Evolutionary conservation across 2,329 filamentous ascomycete species (phyloP), one percentile per base, ranked within the genome.

Genomic region (Talaromyces sp.): DNA sequence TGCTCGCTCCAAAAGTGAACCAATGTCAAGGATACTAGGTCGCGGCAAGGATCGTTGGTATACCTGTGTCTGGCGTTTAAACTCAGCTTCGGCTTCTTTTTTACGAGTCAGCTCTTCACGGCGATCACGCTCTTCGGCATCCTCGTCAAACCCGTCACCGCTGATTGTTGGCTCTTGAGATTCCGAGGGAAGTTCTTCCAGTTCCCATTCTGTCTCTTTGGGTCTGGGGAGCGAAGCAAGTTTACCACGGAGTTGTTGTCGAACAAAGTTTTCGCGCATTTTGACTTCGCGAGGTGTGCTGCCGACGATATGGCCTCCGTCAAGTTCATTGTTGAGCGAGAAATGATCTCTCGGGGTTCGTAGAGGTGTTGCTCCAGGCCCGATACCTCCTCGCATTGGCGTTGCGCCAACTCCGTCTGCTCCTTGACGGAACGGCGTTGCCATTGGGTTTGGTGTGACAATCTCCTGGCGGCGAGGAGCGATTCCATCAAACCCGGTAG

Each of bases 391-490:
- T 33, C 77, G 75, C 69, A 83, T 76, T 5, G 86, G 85, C 28
- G 91, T 96, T 13, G 88, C 86, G 28, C 85, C 88, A 30, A 85
- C 80, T 27, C 86, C 89, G 64, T 84, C 84, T 1, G 80, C 75
- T 47, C 77, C 77, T 27, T 86, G 81, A 59, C 90, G 85, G 66
- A 96, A 83, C 0, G 95, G 95, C 0, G 95, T 99, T 0, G 95
- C 93, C 80, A 99, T 84, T 0, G 95, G 95, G 72, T 99, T 99
- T 0, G 95, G 95, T 0, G 95, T 99, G n/a, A 92, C 85, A 60
- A 93, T 85, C 36, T 87, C 83, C 64, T 96, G 90, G 70, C 87
- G 89, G 61, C 91, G 86, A 42, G 93, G 92, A 1, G 91, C 85
- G 49, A 90, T 89, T 44, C 92, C 89, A 68, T 95, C 90, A 69